These are phyloP conservation scores for Auricularia sp. DNA, from an alignment of 768 basidiomycete species.

Conservation along the genomic window DNA sequence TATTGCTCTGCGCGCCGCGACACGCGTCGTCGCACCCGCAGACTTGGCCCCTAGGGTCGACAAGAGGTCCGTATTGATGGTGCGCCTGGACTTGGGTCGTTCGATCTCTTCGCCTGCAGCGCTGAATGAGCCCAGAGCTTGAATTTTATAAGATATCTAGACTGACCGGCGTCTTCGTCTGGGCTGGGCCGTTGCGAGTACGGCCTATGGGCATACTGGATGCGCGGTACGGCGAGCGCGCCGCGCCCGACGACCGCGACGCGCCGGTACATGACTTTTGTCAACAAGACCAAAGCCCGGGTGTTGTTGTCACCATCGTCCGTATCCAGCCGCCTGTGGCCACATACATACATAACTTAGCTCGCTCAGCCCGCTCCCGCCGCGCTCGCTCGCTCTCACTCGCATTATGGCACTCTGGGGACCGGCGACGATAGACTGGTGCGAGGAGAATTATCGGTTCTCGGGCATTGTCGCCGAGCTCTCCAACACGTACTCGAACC, in stretches of 20 bases:
- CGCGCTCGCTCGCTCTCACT: neutral
- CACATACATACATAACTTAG: no score
- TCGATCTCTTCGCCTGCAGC: no score
- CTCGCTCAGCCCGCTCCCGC: neutral
- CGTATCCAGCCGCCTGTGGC: neutral
- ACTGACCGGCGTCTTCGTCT: no score
- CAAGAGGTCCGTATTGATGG: no score
- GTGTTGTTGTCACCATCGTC: neutral
- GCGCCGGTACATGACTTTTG: neutral
- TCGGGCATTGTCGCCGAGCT: slow-evolving; percentile 69
- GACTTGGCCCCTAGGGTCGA: no score
- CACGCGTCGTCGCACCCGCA: no score
- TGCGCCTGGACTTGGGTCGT: no score
- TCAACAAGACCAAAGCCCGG: neutral
- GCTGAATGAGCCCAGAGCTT: no score
- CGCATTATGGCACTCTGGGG: slow-evolving; percentile 31
- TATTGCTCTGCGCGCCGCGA: no score
- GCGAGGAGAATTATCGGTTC: slow-evolving; percentile 44
- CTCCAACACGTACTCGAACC: slow-evolving; percentile 63
- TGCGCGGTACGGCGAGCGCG: neutral
- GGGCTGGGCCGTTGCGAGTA: neutral
- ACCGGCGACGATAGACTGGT: slow-evolving; percentile 65
- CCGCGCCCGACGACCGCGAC: neutral
- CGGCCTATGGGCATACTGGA: neutral
- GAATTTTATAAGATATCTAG: no score